Conservation (phyloP, 495 filamentous ascomycete genomes). For the Bacidia rubella region DNA sequence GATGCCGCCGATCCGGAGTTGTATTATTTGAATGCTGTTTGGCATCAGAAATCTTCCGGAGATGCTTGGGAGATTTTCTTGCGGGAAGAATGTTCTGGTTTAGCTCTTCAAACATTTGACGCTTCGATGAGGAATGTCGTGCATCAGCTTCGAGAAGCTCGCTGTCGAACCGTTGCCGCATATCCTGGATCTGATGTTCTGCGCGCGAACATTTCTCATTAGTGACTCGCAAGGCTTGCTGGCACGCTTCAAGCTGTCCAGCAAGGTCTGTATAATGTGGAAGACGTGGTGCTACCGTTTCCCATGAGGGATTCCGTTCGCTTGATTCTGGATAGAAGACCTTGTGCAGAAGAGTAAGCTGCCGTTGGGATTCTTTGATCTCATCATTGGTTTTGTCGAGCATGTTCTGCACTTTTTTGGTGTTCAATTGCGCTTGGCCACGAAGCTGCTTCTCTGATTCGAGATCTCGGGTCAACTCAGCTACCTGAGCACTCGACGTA, state of each 20-base stretch:
- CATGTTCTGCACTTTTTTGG: conserved; percentile 61
- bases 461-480: conserved; percentile 75
- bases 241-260: conserved; percentile 77
- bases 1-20: conserved; percentile 59
- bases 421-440: conserved; percentile 73
- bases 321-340: conserved; percentile 68
- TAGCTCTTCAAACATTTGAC: conserved; percentile 71
- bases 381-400: conserved; percentile 69
- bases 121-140: conserved; percentile 56
- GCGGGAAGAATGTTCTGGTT: conserved; percentile 67
- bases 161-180: conserved; percentile 57
- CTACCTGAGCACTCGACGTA: conserved; percentile 64
- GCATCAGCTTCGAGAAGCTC: conserved; percentile 62
- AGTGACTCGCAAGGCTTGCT: conserved; percentile 71
- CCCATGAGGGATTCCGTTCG: conserved; percentile 46
- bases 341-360: conserved; percentile 69
- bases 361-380: conserved; percentile 61
- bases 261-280: conserved; percentile 65
- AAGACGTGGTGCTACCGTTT: conserved; percentile 44
- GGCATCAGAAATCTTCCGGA: conserved; percentile 57
- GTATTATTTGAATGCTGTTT: conserved; percentile 62
- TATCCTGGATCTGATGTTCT: conserved; percentile 68
- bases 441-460: conserved; percentile 84
- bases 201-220: conserved; percentile 73
- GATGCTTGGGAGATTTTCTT: conserved; percentile 64